phyloP scores from a whole-genome alignment of 2,329 filamentous ascomycete species.

The Arthrobotrys iridis region DNA sequence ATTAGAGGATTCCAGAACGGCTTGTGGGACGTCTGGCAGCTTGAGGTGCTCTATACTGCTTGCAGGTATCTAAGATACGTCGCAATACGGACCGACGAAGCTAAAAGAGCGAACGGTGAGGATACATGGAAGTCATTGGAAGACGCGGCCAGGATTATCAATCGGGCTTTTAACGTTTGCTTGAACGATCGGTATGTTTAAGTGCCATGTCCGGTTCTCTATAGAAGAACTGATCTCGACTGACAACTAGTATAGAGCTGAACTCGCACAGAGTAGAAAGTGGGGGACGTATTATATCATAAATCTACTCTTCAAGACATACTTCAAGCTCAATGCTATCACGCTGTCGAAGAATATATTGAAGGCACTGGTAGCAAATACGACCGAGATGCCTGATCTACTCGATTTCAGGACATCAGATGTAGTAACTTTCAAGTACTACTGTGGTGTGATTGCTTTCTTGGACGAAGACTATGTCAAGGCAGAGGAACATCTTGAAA shows the following conservation, averaged over 20 bases:
- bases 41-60: constrained; percentile 86
- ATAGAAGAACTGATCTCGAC: constrained; percentile 56
- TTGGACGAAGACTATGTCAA: constrained; percentile 90
- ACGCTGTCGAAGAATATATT: constrained; percentile 90
- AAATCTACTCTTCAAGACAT: constrained; percentile 96
- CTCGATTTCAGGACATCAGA: constrained; percentile 86
- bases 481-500: constrained; percentile 80
- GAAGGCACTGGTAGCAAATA: constrained; percentile 79
- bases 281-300: constrained; percentile 97
- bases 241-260: constrained; percentile 68
- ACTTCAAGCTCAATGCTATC: constrained; percentile 93
- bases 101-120: constrained; percentile 68
- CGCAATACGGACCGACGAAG: constrained; percentile 88
- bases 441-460: constrained; percentile 91
- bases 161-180: constrained; percentile 90
- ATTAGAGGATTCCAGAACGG: constrained; percentile 81
- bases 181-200: constrained; percentile 80
- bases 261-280: constrained; percentile 89
- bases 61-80: constrained; percentile 88
- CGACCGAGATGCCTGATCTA: constrained; percentile 81
- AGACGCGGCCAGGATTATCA: constrained; percentile 88
- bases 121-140: constrained; percentile 86
- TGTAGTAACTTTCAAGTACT: constrained; percentile 95
- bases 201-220: background rate
- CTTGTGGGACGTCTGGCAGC: constrained; percentile 86